These are phyloP conservation scores for Oxytropis ochrocephala DNA, from an alignment of 306 rosid species.

Conservation along the genomic window DNA sequence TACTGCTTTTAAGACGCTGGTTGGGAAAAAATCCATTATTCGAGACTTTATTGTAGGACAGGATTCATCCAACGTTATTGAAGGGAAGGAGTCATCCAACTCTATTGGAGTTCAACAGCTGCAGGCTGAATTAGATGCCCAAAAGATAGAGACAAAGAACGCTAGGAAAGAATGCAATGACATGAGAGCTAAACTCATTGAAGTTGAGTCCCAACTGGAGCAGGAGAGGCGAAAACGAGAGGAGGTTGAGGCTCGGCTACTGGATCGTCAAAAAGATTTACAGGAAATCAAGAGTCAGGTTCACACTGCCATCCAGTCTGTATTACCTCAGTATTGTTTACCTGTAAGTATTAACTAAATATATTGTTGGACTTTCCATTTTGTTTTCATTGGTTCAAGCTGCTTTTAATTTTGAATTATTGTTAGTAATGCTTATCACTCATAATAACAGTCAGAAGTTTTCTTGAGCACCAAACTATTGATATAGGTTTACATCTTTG, in stretches of 20 bases:
- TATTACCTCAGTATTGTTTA: slow-evolving; percentile 16
- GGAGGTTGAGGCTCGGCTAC: slow-evolving; percentile 19
- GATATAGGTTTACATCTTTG: background rate
- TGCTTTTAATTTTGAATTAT: background rate
- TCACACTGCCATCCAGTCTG: slow-evolving; percentile 35
- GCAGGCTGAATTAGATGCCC: slow-evolving; percentile 30
- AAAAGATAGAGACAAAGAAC: slow-evolving; percentile 28
- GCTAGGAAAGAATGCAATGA: slow-evolving; percentile 22
- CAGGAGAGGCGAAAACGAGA: slow-evolving; percentile 23
- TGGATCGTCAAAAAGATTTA: slow-evolving; percentile 27
- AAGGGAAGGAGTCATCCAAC: background rate
- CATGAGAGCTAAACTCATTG: slow-evolving; percentile 24
- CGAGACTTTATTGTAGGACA: slow-evolving; percentile 2
- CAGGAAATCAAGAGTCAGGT: slow-evolving; percentile 31
- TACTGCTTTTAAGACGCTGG: slow-evolving; percentile 27
- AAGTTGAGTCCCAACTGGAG: slow-evolving; percentile 28
- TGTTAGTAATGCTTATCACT: background rate
- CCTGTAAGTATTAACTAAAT: slow-evolving; percentile 25
- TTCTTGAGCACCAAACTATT: background rate
- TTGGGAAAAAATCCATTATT: slow-evolving; percentile 24
- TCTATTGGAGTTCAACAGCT: background rate
- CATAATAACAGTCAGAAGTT: background rate
- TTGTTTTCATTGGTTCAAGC: background rate
- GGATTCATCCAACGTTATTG: background rate
- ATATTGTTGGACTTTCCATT: background rate